A percentile compares a stretch with the other conserved stretches of the same genome.
Conservation (phyloP, 495 filamentous ascomycete genomes). For the Extremus antarcticus region DNA sequence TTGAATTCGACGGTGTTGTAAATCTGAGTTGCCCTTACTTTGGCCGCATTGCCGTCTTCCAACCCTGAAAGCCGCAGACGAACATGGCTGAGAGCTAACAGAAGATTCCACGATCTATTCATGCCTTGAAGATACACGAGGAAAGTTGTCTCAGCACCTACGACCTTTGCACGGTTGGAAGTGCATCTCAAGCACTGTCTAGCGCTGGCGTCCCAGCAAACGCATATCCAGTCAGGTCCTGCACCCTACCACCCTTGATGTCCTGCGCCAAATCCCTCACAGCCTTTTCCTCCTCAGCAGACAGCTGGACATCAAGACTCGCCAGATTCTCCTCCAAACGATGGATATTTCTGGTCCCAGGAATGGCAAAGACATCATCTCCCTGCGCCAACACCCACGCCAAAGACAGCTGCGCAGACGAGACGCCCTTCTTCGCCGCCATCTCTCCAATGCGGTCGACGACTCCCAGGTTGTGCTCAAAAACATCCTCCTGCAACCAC, state of each 20-base stretch:
- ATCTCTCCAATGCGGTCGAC: constrained; percentile 39
- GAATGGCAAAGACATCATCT: constrained; percentile 42
- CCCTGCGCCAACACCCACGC: constrained; percentile 50
- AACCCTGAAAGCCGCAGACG: too few species aligned
- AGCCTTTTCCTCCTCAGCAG: constrained; percentile 25
- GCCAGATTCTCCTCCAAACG: constrained; percentile 29
- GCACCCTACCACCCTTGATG: constrained; percentile 20
- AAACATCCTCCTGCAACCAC: constrained; percentile 42
- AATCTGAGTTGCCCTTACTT: neutral
- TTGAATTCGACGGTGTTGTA: neutral
- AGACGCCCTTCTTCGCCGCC: constrained; percentile 38
- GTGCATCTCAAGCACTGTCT: neutral
- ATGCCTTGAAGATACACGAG: too few species aligned
- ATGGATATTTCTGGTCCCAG: constrained; percentile 31
- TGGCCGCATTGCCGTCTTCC: too few species aligned
- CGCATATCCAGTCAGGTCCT: constrained; percentile 7
- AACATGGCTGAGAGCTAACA: too few species aligned
- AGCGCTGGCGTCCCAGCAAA: constrained; percentile 22
- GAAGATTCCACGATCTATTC: too few species aligned
- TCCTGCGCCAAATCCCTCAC: constrained; percentile 12
- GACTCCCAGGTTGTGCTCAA: constrained; percentile 42
- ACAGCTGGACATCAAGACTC: constrained; percentile 22
- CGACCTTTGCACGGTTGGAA: too few species aligned
- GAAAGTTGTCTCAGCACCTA: too few species aligned
- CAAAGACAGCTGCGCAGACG: constrained; percentile 40